phyloP scores from a whole-genome alignment of 345 rosid species.

The Lepidium sativum region DNA sequence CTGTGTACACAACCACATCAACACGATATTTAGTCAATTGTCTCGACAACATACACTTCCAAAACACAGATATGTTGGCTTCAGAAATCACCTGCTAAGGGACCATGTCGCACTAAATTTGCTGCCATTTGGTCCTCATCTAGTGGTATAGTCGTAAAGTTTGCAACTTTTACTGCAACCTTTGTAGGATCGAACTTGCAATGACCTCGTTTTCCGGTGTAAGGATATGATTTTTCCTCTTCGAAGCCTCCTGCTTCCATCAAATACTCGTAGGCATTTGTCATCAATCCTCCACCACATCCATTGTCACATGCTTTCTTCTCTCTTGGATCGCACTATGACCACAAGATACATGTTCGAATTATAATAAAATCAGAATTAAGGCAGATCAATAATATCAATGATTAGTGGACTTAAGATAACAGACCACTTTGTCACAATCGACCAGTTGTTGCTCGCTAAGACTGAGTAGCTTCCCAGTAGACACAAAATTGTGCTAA shows the following conservation, averaged over 20 bases:
- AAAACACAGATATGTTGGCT: neutral
- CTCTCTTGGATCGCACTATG: constrained; percentile 60
- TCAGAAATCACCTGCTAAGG: constrained; percentile 49
- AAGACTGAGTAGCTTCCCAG: constrained; percentile 78
- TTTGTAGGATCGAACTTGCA: constrained; percentile 53
- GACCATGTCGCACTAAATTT: constrained; percentile 66
- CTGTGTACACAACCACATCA: constrained; percentile 20
- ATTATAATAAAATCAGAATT: neutral
- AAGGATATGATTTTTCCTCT: constrained; percentile 65
- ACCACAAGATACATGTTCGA: neutral
- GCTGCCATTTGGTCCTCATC: constrained; percentile 76
- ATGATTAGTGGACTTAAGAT: neutral
- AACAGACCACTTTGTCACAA: constrained; percentile 54
- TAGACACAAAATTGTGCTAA: constrained; percentile 72
- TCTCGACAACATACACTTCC: neutral
- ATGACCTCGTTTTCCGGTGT: constrained; percentile 45
- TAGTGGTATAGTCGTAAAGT: constrained; percentile 54
- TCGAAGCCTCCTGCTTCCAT: constrained; percentile 70
- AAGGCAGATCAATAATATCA: neutral
- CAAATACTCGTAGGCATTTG: constrained; percentile 73
- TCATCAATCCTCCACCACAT: constrained; percentile 85
- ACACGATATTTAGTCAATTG: neutral
- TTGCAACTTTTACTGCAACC: constrained; percentile 45
- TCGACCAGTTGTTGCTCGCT: constrained; percentile 93
- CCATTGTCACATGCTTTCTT: constrained; percentile 61